Conservation (phyloP, 2,329 filamentous ascomycete genomes). For the Diplodia scrobiculata region DNA sequence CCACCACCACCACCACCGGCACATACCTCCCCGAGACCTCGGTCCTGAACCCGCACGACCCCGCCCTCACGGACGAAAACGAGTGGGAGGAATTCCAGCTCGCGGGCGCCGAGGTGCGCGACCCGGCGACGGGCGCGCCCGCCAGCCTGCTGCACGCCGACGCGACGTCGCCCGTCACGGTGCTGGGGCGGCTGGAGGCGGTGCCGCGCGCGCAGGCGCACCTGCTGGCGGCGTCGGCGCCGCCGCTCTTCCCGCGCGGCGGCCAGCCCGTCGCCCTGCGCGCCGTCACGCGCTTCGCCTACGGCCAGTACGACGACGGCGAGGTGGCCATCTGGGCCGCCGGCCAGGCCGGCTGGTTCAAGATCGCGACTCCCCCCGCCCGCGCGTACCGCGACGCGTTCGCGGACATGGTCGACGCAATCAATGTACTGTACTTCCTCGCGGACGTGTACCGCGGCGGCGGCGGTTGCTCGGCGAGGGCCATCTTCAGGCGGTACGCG, state of each 20-base stretch:
- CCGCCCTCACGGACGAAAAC: constrained; percentile 47
- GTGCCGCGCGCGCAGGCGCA: constrained; percentile 36
- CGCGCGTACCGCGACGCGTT: constrained; percentile 59
- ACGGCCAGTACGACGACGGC: constrained; percentile 58
- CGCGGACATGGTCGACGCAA: constrained; percentile 63
- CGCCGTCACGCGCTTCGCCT: constrained; percentile 52
- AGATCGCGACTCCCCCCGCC: constrained; percentile 58
- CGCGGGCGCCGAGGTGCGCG: constrained; percentile 62
- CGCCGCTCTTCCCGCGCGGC: neutral
- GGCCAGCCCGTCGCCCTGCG: constrained; percentile 55
- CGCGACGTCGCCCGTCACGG: constrained; percentile 61
- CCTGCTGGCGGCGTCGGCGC: constrained; percentile 26
- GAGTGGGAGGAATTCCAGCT: constrained; percentile 66
- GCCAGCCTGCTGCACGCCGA: constrained; percentile 65
- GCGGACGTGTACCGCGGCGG: constrained; percentile 56
- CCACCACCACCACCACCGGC: neutral
- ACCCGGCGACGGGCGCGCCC: constrained; percentile 53
- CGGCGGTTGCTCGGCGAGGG: constrained; percentile 33
- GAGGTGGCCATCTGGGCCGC: constrained; percentile 66
- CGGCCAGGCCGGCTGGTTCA: constrained; percentile 68
- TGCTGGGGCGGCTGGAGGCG: constrained; percentile 60
- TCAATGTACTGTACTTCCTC: constrained; percentile 65
- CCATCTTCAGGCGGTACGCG: constrained; percentile 40
- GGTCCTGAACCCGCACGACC: constrained; percentile 48
- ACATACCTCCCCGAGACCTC: constrained; percentile 37